Evolutionary conservation across 2,329 filamentous ascomycete species (phyloP).

Genomic region (Tolypocladium guangdongense): DNA sequence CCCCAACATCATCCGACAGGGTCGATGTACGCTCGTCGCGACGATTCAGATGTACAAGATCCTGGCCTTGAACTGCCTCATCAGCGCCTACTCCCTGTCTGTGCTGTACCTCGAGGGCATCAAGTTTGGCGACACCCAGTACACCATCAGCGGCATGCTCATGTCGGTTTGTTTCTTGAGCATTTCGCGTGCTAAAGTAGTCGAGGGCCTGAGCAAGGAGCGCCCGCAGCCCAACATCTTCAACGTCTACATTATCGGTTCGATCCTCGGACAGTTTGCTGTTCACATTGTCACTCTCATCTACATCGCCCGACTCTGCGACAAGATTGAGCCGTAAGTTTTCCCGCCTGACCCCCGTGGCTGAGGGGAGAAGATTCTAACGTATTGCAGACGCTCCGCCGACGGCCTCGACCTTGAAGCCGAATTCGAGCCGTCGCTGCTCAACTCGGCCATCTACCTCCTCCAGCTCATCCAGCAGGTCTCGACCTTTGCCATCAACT

Average conservation of each 20-base stretch:
- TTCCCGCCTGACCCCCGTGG: not conserved
- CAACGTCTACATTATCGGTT: conserved; percentile 97
- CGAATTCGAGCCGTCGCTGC: conserved; percentile 83
- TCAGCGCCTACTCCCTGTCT: conserved; percentile 92
- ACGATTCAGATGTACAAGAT: conserved; percentile 99
- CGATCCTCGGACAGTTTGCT: conserved; percentile 92
- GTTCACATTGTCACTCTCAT: conserved; percentile 90
- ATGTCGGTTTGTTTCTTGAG: conserved; percentile 99
- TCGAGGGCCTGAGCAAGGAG: conserved; percentile 92
- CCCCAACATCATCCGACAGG: conserved; percentile 96
- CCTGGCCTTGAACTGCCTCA: conserved; percentile 90
- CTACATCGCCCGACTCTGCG: conserved; percentile 85
- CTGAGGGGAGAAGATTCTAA: not conserved
- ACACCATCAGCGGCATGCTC: conserved; percentile 97
- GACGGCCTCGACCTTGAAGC: conserved; percentile 77
- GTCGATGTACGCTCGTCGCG: conserved; percentile 91
- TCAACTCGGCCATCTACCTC: conserved; percentile 95
- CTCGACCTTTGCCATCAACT: conserved; percentile 98
- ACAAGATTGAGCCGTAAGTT: conserved; percentile 72
- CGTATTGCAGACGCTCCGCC: conserved; percentile 27
- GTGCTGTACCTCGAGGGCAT: conserved; percentile 96
- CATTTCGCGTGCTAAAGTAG: conserved; percentile 92
- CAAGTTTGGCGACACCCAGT: conserved; percentile 97
- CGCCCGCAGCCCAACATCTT: conserved; percentile 98
- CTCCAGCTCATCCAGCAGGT: conserved; percentile 98